phyloP scores from a whole-genome alignment of 768 basidiomycete genomes.

The Mycena maculata region DNA sequence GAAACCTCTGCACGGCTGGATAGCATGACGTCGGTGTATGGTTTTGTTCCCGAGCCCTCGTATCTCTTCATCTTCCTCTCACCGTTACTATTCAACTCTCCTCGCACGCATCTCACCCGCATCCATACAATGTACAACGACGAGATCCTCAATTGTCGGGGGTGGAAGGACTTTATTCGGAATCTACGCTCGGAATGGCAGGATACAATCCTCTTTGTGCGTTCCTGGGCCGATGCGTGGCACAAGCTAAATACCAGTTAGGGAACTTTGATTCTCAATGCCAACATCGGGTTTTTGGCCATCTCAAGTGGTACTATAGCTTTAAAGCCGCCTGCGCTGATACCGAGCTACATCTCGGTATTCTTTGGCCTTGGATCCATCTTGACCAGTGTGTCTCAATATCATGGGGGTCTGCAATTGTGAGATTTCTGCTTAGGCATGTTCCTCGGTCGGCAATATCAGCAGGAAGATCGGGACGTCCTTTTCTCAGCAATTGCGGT shows the following conservation, averaged over 20 bases:
- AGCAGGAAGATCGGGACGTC: background rate
- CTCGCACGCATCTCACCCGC: background rate
- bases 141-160: background rate
- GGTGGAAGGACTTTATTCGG: constrained; percentile 1
- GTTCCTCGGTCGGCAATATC: constrained; percentile 1
- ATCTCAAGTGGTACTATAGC: background rate
- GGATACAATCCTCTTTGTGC: background rate
- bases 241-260: background rate
- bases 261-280: constrained; percentile 13
- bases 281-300: constrained; percentile 10
- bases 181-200: constrained; percentile 6
- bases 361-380: constrained; percentile 8
- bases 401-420: background rate
- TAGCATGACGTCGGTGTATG: constrained; percentile 1
- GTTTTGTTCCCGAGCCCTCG: background rate
- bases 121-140: constrained; percentile 4
- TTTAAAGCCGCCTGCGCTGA: background rate
- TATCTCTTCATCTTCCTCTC: background rate
- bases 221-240: background rate
- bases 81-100: background rate
- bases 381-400: background rate
- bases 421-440: background rate
- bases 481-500: background rate
- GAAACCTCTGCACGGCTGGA: background rate
- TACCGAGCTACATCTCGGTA: constrained; percentile 6